Conservation (phyloP, 2,329 filamentous ascomycete species). For the Periconia sp. region DNA sequence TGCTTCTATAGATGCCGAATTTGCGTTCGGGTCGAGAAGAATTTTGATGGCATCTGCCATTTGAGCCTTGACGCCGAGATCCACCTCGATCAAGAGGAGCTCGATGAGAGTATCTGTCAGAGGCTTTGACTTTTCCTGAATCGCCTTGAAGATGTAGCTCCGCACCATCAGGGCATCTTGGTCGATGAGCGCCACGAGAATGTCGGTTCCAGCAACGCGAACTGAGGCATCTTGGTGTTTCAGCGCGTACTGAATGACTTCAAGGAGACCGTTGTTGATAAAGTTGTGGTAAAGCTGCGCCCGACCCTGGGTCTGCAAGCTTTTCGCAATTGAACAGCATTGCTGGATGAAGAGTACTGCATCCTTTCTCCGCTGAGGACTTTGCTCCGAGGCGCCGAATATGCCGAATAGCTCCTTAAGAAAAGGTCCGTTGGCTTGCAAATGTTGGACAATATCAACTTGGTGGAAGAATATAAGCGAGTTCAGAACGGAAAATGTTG, state of each 20-base stretch:
- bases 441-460: slow-evolving; percentile 93
- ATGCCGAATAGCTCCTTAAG: slow-evolving; percentile 87
- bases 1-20: slow-evolving; percentile 65
- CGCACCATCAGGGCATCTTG: slow-evolving; percentile 95
- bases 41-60: slow-evolving; percentile 96
- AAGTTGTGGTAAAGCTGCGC: slow-evolving; percentile 89
- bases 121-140: slow-evolving; percentile 83
- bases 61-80: slow-evolving; percentile 93
- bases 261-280: slow-evolving; percentile 82
- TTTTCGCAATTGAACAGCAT: slow-evolving; percentile 93
- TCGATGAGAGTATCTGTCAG: slow-evolving; percentile 93
- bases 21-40: slow-evolving; percentile 76
- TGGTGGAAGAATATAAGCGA: slow-evolving; percentile 99
- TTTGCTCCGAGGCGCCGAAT: slow-evolving; percentile 70
- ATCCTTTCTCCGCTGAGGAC: slow-evolving; percentile 82
- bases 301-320: slow-evolving; percentile 81
- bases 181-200: slow-evolving; percentile 91
- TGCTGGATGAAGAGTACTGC: slow-evolving; percentile 97
- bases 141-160: slow-evolving; percentile 88
- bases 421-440: slow-evolving; percentile 82
- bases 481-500: slow-evolving; percentile 96
- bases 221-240: slow-evolving; percentile 83
- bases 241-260: slow-evolving; percentile 90
- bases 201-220: slow-evolving; percentile 90
- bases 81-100: slow-evolving; percentile 85